Conservation (phyloP, 2,329 filamentous ascomycete species). For the Aspergillus brasiliensis region DNA sequence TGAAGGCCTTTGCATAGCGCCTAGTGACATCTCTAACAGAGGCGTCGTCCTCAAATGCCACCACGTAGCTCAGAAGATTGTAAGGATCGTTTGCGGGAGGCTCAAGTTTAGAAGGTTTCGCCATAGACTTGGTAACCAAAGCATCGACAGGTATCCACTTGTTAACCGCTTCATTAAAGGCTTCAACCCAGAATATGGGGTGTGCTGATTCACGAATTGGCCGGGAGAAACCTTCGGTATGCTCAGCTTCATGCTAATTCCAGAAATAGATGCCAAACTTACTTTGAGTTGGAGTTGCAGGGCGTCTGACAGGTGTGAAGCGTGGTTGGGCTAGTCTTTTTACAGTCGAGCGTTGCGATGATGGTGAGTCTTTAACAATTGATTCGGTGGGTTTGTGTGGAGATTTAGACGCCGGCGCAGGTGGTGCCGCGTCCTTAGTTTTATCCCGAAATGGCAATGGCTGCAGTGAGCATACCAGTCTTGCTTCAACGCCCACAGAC, state of each 20-base stretch:
- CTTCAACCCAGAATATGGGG: slow-evolving; percentile 93
- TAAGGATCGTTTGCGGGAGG: slow-evolving; percentile 75
- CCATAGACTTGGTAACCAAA: slow-evolving; percentile 76
- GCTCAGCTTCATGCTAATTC: slow-evolving; percentile 1
- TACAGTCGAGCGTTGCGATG: slow-evolving; percentile 20
- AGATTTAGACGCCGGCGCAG: slow-evolving; percentile 40
- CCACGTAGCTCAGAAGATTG: slow-evolving; percentile 78
- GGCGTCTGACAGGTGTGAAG: slow-evolving; percentile 29
- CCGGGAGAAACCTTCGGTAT: slow-evolving; percentile 38
- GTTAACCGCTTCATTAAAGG: slow-evolving; percentile 80
- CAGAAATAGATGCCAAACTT: slow-evolving; percentile 2
- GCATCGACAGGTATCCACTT: slow-evolving; percentile 92
- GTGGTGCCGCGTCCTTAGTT: slow-evolving; percentile 46
- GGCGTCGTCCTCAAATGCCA: slow-evolving; percentile 81
- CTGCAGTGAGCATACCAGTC: slow-evolving; percentile 89
- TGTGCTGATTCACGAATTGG: slow-evolving; percentile 69
- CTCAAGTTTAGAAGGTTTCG: slow-evolving; percentile 75
- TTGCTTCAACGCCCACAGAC: slow-evolving; percentile 75
- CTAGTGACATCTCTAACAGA: slow-evolving; percentile 81
- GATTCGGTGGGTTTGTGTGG: slow-evolving; percentile 38
- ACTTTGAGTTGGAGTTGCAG: slow-evolving; percentile 23
- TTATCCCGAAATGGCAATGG: slow-evolving; percentile 67
- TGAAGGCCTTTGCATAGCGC: slow-evolving; percentile 84
- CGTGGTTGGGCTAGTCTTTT: slow-evolving; percentile 41
- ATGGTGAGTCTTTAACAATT: slow-evolving; percentile 27